phyloP scores from a whole-genome alignment of 1,139 yeast genomes.

The Debaryomyces udenii region DNA sequence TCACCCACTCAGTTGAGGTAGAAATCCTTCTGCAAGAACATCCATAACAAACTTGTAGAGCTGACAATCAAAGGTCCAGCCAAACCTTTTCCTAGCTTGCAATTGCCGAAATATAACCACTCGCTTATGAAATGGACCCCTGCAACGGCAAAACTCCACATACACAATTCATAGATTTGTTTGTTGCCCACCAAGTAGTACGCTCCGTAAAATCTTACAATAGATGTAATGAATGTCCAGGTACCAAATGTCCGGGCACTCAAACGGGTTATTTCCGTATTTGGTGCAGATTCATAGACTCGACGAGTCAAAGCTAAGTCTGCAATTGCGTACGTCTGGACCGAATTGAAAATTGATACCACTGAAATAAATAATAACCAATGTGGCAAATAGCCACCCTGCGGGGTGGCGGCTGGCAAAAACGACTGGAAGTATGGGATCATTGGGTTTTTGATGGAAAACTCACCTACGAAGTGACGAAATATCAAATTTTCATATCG shows the following conservation, averaged over 20 bases:
- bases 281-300: slow-evolving; percentile 73
- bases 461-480: too few relatives aligned
- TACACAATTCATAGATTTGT: slow-evolving; percentile 74
- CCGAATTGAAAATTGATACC: slow-evolving; percentile 87
- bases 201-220: slow-evolving; percentile 87
- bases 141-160: slow-evolving; percentile 84
- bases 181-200: slow-evolving; percentile 63
- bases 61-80: slow-evolving; percentile 81
- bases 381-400: slow-evolving; percentile 34
- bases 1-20: slow-evolving; percentile 25
- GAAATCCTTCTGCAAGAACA: slow-evolving; percentile 58
- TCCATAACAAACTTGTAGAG: slow-evolving; percentile 60
- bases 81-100: slow-evolving; percentile 84
- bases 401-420: slow-evolving; percentile 7
- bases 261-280: slow-evolving; percentile 61
- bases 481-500: slow-evolving; percentile 2
- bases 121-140: slow-evolving; percentile 81
- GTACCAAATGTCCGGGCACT: slow-evolving; percentile 97
- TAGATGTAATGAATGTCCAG: slow-evolving; percentile 89
- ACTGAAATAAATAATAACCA: slow-evolving; percentile 69
- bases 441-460: slow-evolving; percentile 4
- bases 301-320: slow-evolving; percentile 73
- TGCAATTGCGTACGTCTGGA: slow-evolving; percentile 75
- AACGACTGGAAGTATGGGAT: slow-evolving; percentile 9
- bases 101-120: slow-evolving; percentile 77